Evolutionary conservation across 805 yeast genomes (phyloP).

Genomic region (Yamadazyma kitorensis): DNA sequence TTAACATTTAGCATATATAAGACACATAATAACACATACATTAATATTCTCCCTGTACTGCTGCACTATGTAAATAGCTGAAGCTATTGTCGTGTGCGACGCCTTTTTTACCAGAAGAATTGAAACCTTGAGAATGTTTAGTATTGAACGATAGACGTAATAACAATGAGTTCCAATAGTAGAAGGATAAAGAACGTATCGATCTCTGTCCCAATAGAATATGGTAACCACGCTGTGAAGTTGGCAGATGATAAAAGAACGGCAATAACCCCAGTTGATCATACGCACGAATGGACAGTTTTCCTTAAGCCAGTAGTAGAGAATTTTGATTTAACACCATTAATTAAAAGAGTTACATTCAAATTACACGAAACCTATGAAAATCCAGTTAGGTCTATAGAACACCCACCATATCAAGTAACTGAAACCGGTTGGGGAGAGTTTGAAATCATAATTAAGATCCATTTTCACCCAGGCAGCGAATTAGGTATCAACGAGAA

Average conservation of each 20-base stretch:
- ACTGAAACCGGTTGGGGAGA: constrained; percentile 99
- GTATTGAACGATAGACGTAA: no score
- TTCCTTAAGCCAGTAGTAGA: constrained; percentile 72
- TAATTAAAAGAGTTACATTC: constrained; percentile 87
- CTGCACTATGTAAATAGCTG: no score
- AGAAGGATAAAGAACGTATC: constrained; percentile 32
- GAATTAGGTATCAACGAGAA: constrained; percentile 66
- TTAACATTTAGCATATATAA: no score
- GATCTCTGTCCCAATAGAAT: constrained; percentile 41
- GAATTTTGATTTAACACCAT: constrained; percentile 74
- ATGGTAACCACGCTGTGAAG: constrained; percentile 39
- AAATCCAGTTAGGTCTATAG: constrained; percentile 81
- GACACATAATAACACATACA: no score
- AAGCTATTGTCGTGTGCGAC: no score
- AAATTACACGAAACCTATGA: constrained; percentile 94
- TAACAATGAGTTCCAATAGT: constrained; percentile 9
- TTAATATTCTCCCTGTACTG: no score
- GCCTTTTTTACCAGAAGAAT: no score
- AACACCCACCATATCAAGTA: constrained; percentile 88
- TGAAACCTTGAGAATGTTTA: no score
- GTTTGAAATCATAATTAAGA: constrained; percentile 85
- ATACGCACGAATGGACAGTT: constrained; percentile 94
- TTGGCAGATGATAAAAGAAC: constrained; percentile 36
- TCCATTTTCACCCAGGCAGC: constrained; percentile 82
- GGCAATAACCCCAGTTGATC: constrained; percentile 66